Conservation (phyloP, 352 stramenopile genomes). For the Halophytophthora polymorphica region DNA sequence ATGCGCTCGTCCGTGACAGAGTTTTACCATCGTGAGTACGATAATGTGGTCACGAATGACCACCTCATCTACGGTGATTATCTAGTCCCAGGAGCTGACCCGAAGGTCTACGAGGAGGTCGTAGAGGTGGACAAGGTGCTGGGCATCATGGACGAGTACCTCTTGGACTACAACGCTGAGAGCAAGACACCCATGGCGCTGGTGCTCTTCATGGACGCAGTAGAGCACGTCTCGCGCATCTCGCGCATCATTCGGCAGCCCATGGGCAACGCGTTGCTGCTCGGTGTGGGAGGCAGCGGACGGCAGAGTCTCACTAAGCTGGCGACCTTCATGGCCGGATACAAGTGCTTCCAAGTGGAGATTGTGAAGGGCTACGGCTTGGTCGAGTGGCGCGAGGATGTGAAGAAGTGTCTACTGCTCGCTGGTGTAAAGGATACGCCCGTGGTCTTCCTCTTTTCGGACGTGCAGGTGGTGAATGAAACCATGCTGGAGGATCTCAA, state of each 20-base stretch:
- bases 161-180: constrained; percentile 90
- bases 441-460: constrained; percentile 93
- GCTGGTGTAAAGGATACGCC: constrained; percentile 90
- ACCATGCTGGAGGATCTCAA: constrained; percentile 96
- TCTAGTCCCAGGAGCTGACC: constrained; percentile 74
- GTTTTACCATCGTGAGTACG: constrained; percentile 82
- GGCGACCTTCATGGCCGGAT: constrained; percentile 92
- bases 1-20: constrained; percentile 62
- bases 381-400: constrained; percentile 91
- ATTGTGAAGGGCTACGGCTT: constrained; percentile 94
- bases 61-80: constrained; percentile 82
- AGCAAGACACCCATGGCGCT: constrained; percentile 90
- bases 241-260: constrained; percentile 78
- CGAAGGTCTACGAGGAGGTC: constrained; percentile 88
- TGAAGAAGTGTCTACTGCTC: constrained; percentile 89
- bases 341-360: constrained; percentile 93
- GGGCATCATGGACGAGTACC: constrained; percentile 85
- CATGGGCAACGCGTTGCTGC: constrained; percentile 88
- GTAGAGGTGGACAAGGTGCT: constrained; percentile 83
- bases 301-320: constrained; percentile 91
- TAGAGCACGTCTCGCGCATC: constrained; percentile 85
- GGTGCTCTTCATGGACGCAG: constrained; percentile 84
- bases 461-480: constrained; percentile 94
- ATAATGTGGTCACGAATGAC: constrained; percentile 68
- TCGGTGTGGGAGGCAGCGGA: constrained; percentile 91